Evolutionary conservation across 106 monocot species (phyloP).

Genomic region (Vanilla planifolia): DNA sequence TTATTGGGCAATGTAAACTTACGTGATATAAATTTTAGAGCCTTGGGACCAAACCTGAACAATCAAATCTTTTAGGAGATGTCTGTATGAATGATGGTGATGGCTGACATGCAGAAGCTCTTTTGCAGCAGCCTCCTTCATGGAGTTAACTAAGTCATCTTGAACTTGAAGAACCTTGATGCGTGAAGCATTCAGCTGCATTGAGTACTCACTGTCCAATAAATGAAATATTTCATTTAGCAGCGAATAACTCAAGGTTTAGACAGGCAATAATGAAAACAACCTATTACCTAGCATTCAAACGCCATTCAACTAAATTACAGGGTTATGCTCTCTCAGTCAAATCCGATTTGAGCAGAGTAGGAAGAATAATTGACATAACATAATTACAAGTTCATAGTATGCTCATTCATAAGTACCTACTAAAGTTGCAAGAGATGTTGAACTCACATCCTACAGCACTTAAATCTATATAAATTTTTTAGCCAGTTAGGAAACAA

Average conservation of each 20-base stretch:
- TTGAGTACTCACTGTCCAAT: constrained; percentile 27
- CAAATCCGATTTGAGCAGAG: no score
- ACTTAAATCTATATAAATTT: no score
- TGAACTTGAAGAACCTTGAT: constrained; percentile 30
- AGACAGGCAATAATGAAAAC: neutral
- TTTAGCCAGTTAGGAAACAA: no score
- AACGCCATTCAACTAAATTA: no score
- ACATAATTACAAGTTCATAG: no score
- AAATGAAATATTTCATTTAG: constrained; percentile 1
- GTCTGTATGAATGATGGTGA: constrained; percentile 19
- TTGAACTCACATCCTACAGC: no score
- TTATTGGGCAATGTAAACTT: neutral
- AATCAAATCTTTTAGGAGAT: constrained; percentile 22
- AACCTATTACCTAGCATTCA: no score
- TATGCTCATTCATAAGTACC: no score
- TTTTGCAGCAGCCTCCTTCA: constrained; percentile 28
- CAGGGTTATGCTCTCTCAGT: no score
- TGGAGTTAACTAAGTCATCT: constrained; percentile 26
- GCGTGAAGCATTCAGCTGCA: constrained; percentile 34
- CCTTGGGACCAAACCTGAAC: constrained; percentile 17
- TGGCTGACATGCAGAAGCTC: constrained; percentile 18
- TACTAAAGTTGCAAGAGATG: no score
- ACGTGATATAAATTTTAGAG: neutral
- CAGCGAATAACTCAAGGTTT: neutral
- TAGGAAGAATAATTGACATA: no score